These are phyloP conservation scores for Phytophthora sojae DNA, from an alignment of 352 stramenopile species.

Conservation along the genomic window DNA sequence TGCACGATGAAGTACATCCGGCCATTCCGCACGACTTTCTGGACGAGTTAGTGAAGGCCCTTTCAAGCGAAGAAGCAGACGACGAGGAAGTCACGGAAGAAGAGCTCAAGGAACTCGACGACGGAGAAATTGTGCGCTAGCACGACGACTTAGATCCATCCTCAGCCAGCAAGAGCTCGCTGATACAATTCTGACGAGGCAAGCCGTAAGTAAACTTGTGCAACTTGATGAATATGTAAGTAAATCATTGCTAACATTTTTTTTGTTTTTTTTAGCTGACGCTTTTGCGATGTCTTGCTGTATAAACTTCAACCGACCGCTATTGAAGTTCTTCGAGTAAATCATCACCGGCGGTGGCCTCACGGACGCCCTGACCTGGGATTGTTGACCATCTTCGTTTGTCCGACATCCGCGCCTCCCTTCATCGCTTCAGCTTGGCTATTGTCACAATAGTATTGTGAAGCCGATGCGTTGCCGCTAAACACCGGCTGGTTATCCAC, in stretches of 20 bases:
- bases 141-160: not conserved
- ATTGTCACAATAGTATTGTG: too few species aligned
- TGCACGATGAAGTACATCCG: not conserved
- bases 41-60: constrained; percentile 17
- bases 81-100: constrained; percentile 28
- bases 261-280: not conserved
- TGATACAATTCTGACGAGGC: not conserved
- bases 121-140: constrained; percentile 10
- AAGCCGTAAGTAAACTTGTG: not conserved
- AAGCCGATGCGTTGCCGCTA: not conserved
- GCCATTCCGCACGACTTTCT: constrained; percentile 24
- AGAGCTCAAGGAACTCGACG: constrained; percentile 25
- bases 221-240: not conserved
- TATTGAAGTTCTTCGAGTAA: too few species aligned
- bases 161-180: not conserved
- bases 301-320: not conserved
- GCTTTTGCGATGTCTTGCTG: not conserved
- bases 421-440: not conserved
- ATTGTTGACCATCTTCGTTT: not conserved
- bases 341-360: too few species aligned
- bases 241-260: not conserved
- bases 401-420: not conserved
- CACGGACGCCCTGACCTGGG: too few species aligned
- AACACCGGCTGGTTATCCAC: not conserved
- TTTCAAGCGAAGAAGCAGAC: constrained; percentile 12